Evolutionary conservation across 306 rosid species (phyloP), one percentile per base, ranked within the genome.

Genomic region (Rosa persica): DNA sequence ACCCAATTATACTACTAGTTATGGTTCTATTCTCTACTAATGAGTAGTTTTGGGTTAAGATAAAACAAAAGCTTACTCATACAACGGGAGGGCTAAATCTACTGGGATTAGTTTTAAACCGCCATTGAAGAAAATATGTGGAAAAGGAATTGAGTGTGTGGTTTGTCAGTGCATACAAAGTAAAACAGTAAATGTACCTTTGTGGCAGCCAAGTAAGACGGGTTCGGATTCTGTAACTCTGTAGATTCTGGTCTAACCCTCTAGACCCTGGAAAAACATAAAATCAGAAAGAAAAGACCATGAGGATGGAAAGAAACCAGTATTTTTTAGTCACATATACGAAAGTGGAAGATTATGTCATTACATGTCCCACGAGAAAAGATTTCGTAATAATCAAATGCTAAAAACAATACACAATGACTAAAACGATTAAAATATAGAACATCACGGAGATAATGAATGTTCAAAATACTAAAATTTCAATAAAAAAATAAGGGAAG

Each of bases 251-350:
- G 54, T 74, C 22, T 74, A 52, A 30, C 5, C 54, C 78, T 23
- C 69, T 40, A 12, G 67, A n/a, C 49, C 77, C 77, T 73, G 38
- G 49, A 52, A 22, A 54, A 73, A 73, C 66, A 34, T 38, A 52
- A 73, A 39, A 39, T 55, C 39, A 5, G 17, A 73, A 73, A 40
- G 27, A 46, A 54, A 73, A 30, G 12, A 44, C 19, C 12, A 47
- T 23, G 27, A 55, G 27, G 12, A 22, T 57, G 25, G 44, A 49
- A 51, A 47, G 7, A 16, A 15, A 15, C 36, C 17, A 51, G 22
- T 5, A 4, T 47, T 47, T 11, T 12, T 12, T 47, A 47, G 51
- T 30, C 36, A 30, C 36, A 30, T 30, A 48, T 15, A 48, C 54
- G 36, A 48, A 12, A 48, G 20, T 13, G 20, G 54, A 48, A 48